Evolutionary conservation across 2,329 filamentous ascomycete species (phyloP), one percentile per base, ranked within the genome.

Genomic region (Fusarium secorum): DNA sequence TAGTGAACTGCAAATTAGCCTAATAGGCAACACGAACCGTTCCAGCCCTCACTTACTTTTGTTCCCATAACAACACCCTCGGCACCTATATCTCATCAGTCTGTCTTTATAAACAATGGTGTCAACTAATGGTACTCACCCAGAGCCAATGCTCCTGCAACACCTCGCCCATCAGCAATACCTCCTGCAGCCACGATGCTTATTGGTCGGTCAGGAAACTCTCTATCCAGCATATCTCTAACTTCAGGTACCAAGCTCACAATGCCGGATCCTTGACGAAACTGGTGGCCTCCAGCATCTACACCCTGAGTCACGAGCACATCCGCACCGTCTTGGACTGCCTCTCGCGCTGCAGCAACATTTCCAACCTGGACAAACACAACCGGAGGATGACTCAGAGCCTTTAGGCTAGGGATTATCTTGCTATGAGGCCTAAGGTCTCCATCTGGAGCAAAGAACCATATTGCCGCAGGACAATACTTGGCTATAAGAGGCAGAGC

Each of bases 251-350:
- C 77, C 7, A 91, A 78, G 5, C 84, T 81, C 7, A 90, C 77
- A 4, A 91, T 79, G 10, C 88, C 84, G 5, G 86, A 84, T 7
- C 86, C 88, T 26, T 80, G 78, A 1, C 82, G 81, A 46, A 87
- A 85, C 67, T 90, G 89, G 74, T 91, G 89, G 0, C 90, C 90
- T 11, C 89, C 89, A 2, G 89, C 89, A 78, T 91, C 90, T 10
- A 84, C 82, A 5, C 90, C 89, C 77, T 91, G 90, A 9, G 88
- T 83, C 11, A 91, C 87, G 4, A 91, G 73, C 32, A 87, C 87
- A 72, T 91, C 88, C 1, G 87, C 79, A 1, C 84, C 85, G 26
- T 84, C 80, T n/a, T 69, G 51, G 2, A 84, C 80, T 1, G 84
- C 86, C 62, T 84, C 82, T 15, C 85, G 56, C 13, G 89, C 89